Base-by-base conservation (phyloP, 768 basidiomycete species). In the Calvatia gigantea region DNA sequence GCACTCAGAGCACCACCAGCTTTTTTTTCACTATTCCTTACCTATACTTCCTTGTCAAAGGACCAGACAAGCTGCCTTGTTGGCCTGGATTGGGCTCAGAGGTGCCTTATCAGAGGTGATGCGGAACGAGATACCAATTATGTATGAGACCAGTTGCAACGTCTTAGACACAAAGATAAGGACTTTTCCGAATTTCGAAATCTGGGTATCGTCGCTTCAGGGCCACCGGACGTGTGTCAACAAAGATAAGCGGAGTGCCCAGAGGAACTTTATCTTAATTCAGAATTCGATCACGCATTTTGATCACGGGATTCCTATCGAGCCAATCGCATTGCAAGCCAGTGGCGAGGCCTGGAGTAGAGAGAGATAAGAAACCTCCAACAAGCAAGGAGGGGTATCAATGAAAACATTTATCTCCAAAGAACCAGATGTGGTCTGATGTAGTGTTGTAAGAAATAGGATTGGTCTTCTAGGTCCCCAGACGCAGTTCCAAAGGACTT, bases 241-340 rank as follows among this genome's bases (percentile, higher is more conserved):
- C 47, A 56, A 38, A 56, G 46, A 48, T 56, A 56, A 48, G 54
- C 39, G 21, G 37, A 33, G 46, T 45, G 31, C 23, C 38, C n/a
- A 21, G 14, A 28, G 35, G 29, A 5, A 6, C 19, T 35, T 27
- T 19, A 21, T n/a, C n/a, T n/a, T 21, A 41, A 37, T 32, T 29
- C n/a, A n/a, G n/a, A 52, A 42, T 45, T 45, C 21, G 38, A 17
- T 14, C 17, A 35, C 43, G 32, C 19, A 15, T 47, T 45, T 39
- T 35, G 19, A 39, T 45, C 44, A 47, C 27, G 45, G 28, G 45
- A n/a, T n/a, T 54, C 45, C 54, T 49, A 56, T 56, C 54, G 54
- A 12, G 39, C 54, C 54, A 56, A 56, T 56, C 21, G 27, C 29
- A 17, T 42, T 19, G 54, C 46, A 33, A 15, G 7, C 11, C 12